Base-by-base conservation (phyloP, 306 rosid genomes). In the Ochetophila trinervis region DNA sequence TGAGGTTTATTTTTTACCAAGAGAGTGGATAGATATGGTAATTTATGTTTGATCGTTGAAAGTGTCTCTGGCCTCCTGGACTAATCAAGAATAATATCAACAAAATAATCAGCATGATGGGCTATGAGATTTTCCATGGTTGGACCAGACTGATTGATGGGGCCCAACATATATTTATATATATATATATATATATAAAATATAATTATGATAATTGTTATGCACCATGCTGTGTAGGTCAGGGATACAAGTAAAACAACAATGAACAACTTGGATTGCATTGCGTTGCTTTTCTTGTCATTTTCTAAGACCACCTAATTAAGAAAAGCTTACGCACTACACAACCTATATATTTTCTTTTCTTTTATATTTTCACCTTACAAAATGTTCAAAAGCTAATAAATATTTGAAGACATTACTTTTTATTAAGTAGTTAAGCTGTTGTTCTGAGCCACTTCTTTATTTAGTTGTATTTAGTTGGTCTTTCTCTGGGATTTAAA, bases 71-170 rank as follows among this genome's bases (percentile, higher is more conserved):
- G 23, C 14, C 14, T 32, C 32, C 15, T 6, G 2, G 21, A 4
- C 27, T 15, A 47, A 11, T 62, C 62, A 67, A 53, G 63, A 56
- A 56, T 65, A n/a, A n/a, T n/a, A n/a, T n/a, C n/a, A n/a, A 64
- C 36, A 21, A 22, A 65, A 60, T 62, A 60, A 76, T 40, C 63
- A 35, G 63, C 17, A 19, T 59, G 62, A 59, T 58, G 80, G 73
- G 61, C 14, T 23, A 37, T 20, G 36, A 57, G 50, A 63, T 36
- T 56, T 56, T 45, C 47, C 35, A 56, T 49, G 51, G 66, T 32
- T 56, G 83, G 87, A 79, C 90, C 90, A 79, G 81, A 48, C 4
- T 37, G 27, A 37, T 16, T 19, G 77, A 61, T 57, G 71, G 63
- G 72, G 32, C 67, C 63, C 57, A 14, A 23, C 32, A 10, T 18